phyloP scores from a whole-genome alignment of 164 flowering plant species.

The Kalanchoe fedtschenkoi region DNA sequence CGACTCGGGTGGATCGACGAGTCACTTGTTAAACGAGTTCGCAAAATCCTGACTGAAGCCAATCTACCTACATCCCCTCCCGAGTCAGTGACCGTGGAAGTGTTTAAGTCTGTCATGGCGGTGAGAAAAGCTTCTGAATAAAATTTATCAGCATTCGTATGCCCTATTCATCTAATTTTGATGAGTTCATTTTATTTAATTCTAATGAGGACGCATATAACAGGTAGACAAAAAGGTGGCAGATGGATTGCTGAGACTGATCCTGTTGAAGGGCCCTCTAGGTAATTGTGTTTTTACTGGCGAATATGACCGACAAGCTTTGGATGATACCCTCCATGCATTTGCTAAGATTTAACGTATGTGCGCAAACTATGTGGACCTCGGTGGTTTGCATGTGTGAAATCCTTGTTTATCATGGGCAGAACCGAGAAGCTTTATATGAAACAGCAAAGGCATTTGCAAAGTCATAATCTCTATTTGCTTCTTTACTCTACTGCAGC shows the following conservation, averaged over 20 bases:
- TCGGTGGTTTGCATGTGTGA: too few species aligned
- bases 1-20: conserved; percentile 99
- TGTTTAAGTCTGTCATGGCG: conserved; percentile 90
- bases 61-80: conserved; percentile 90
- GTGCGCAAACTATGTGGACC: background rate
- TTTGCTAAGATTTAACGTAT: conserved; percentile 58
- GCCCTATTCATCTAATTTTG: background rate
- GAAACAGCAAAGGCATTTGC: too few species aligned
- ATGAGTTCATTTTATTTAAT: background rate
- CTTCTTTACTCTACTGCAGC: too few species aligned
- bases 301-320: conserved; percentile 74
- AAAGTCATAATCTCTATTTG: too few species aligned
- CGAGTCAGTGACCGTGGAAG: conserved; percentile 77
- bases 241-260: conserved; percentile 88
- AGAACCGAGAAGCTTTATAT: too few species aligned
- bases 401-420: too few species aligned
- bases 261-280: conserved; percentile 86
- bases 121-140: conserved; percentile 27
- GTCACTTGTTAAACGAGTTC: conserved; percentile 58
- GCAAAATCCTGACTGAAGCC: conserved; percentile 50
- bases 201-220: background rate
- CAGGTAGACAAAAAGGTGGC: conserved; percentile 99
- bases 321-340: conserved; percentile 78
- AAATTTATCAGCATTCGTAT: background rate
- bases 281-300: conserved; percentile 96